A percentile compares a stretch with the other conserved stretches of the same genome.
Conservation (phyloP, 164 flowering plant genomes). For the Paratinospora sagittata region DNA sequence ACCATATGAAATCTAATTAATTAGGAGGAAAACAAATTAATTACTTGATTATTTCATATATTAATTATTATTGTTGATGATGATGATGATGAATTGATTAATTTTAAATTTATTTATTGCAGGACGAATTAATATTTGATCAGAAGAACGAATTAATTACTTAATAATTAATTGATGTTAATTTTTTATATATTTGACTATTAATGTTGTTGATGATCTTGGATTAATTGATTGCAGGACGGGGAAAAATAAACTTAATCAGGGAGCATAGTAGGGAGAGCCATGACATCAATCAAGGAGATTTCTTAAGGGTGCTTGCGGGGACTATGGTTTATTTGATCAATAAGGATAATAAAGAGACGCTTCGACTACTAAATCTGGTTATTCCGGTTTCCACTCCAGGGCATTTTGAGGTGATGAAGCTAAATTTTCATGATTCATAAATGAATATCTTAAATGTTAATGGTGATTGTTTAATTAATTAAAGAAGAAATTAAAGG, state of each 20-base stretch:
- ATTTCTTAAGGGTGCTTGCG: slow-evolving; percentile 28
- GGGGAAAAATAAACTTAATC: slow-evolving; percentile 14
- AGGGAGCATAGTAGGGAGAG: slow-evolving; percentile 19
- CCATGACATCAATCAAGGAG: slow-evolving; percentile 25
- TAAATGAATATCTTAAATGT: background rate
- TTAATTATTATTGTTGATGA: background rate
- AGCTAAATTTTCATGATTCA: background rate
- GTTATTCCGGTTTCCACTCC: slow-evolving; percentile 26
- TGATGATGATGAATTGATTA: no score
- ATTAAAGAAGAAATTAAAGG: no score
- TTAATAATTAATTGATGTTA: background rate
- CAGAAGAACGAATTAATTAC: background rate
- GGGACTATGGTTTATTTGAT: slow-evolving; percentile 24
- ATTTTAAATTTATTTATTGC: background rate
- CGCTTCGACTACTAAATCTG: slow-evolving; percentile 21
- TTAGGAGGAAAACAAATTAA: no score
- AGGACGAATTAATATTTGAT: background rate
- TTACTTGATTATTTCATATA: no score
- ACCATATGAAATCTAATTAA: no score
- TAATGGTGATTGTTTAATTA: background rate
- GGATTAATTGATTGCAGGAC: slow-evolving; percentile 12
- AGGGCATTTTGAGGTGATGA: slow-evolving; percentile 27
- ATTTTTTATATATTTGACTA: no score
- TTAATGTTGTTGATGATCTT: no score
- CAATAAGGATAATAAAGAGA: slow-evolving; percentile 24